A percentile compares a stretch with the other conserved stretches of the same genome.
Conservation (phyloP, 805 yeast genomes). For the Cyberlindnera galapagoensis region DNA sequence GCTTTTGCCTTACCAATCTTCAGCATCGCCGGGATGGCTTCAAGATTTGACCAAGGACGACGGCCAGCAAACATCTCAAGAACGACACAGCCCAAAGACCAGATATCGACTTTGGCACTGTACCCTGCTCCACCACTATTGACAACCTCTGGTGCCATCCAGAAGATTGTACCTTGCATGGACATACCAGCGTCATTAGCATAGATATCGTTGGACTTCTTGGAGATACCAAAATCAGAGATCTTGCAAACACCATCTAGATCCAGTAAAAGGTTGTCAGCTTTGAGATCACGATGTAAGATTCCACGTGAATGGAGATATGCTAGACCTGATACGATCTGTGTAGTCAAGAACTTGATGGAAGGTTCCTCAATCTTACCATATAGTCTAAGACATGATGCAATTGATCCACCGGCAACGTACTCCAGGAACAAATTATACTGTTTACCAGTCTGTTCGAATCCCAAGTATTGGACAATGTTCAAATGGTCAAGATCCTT, state of each 20-base stretch:
- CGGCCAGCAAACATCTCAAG: conserved; percentile 97
- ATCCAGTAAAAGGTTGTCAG: conserved; percentile 85
- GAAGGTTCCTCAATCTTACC: conserved; percentile 81
- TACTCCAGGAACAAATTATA: conserved; percentile 89
- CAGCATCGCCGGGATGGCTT: conserved; percentile 90
- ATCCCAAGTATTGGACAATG: conserved; percentile 94
- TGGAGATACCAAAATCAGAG: conserved; percentile 94
- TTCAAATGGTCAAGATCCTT: conserved; percentile 91
- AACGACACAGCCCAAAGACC: conserved; percentile 98
- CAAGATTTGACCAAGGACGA: conserved; percentile 95
- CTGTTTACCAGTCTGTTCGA: conserved; percentile 65
- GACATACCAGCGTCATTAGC: conserved; percentile 93
- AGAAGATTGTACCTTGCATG: conserved; percentile 96
- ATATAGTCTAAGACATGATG: conserved; percentile 71
- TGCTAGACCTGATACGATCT: conserved; percentile 78
- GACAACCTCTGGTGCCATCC: conserved; percentile 99
- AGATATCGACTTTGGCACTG: conserved; percentile 95
- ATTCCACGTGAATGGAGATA: conserved; percentile 85
- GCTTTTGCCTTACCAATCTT: conserved; percentile 78
- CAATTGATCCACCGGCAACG: conserved; percentile 97
- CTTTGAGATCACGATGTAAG: conserved; percentile 88
- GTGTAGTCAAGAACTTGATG: conserved; percentile 67
- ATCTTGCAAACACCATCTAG: conserved; percentile 92
- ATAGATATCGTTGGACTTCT: conserved; percentile 77
- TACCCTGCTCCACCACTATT: conserved; percentile 89